Evolutionary conservation across 2,329 filamentous ascomycete species (phyloP).

Genomic region (Magnaporthiopsis rhizophila): DNA sequence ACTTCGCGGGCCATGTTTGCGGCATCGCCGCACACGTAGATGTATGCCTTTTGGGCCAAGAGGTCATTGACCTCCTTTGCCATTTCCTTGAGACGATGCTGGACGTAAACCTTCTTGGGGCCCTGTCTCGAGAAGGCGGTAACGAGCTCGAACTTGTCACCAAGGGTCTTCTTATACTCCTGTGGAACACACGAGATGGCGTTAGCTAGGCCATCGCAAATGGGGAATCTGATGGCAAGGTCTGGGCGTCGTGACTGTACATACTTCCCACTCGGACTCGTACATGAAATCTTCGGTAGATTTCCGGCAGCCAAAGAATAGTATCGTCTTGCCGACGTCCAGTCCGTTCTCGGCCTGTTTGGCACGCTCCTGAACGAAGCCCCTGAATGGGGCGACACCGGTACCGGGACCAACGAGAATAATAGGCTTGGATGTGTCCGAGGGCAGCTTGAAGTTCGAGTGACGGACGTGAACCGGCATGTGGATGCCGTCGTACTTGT

Average conservation of each 20-base stretch:
- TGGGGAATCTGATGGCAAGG: background rate
- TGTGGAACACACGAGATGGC: slow-evolving; percentile 25
- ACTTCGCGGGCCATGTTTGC: slow-evolving; percentile 96
- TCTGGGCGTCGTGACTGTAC: slow-evolving; percentile 22
- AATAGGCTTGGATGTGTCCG: slow-evolving; percentile 85
- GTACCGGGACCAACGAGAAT: slow-evolving; percentile 97
- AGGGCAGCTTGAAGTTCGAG: slow-evolving; percentile 98
- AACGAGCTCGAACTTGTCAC: slow-evolving; percentile 82
- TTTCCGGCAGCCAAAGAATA: slow-evolving; percentile 95
- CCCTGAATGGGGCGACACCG: slow-evolving; percentile 92
- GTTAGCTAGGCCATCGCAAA: slow-evolving; percentile 3
- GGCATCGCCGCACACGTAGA: slow-evolving; percentile 97
- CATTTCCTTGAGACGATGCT: slow-evolving; percentile 80
- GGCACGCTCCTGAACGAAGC: slow-evolving; percentile 87
- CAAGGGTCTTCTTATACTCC: slow-evolving; percentile 76
- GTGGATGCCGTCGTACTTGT: slow-evolving; percentile 94
- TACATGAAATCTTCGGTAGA: slow-evolving; percentile 88
- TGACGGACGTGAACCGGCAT: slow-evolving; percentile 93
- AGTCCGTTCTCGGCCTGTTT: slow-evolving; percentile 73
- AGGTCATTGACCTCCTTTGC: slow-evolving; percentile 81
- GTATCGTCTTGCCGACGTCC: slow-evolving; percentile 74
- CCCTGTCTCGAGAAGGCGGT: slow-evolving; percentile 92
- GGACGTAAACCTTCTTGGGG: slow-evolving; percentile 88
- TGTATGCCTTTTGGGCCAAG: slow-evolving; percentile 78
- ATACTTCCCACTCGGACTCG: slow-evolving; percentile 82